A percentile compares a stretch with the other conserved stretches of the same genome.
Evolutionary conservation across 2,329 filamentous ascomycete genomes (phyloP).

Genomic region (Emericellopsis cladophorae): DNA sequence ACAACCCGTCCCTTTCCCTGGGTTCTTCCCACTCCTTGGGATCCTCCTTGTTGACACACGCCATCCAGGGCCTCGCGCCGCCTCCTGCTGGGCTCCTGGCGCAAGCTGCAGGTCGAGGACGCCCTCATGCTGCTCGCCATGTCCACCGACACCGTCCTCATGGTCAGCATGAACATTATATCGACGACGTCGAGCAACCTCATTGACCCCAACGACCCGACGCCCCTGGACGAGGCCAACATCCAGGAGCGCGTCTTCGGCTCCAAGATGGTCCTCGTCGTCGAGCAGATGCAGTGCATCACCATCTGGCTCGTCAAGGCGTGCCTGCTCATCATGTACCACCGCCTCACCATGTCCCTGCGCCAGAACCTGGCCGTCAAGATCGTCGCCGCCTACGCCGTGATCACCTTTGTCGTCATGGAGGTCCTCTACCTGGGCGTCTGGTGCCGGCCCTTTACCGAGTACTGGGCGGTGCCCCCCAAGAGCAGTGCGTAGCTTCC

Average conservation of each 20-base stretch:
- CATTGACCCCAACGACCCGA: conserved; percentile 33
- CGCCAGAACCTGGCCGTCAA: conserved; percentile 34
- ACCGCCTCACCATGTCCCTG: conserved; percentile 36
- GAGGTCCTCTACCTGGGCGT: conserved; percentile 30
- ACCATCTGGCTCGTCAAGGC: conserved; percentile 43
- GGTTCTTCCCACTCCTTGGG: too few relatives aligned
- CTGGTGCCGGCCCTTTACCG: conserved; percentile 41
- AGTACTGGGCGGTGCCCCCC: conserved; percentile 46
- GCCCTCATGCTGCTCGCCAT: conserved; percentile 3
- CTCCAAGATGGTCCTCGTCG: conserved; percentile 50
- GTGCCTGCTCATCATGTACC: conserved; percentile 44
- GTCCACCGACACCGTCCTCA: conserved; percentile 37
- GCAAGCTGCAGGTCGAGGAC: conserved; percentile 5
- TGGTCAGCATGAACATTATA: conserved; percentile 41
- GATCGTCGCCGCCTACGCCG: conserved; percentile 32
- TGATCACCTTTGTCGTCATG: conserved; percentile 29
- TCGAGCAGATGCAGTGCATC: conserved; percentile 49
- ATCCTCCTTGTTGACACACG: neutral
- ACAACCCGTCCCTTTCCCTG: neutral
- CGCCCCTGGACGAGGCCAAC: conserved; percentile 28
- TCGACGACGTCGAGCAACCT: conserved; percentile 45
- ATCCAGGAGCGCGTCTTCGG: conserved; percentile 30
- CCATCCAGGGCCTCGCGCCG: conserved; percentile 3
- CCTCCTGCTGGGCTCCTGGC: conserved; percentile 4
- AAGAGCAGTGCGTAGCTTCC: conserved; percentile 24